A percentile compares a stretch with the other conserved stretches of the same genome.
Conservation (phyloP, 192 early-diverging fungal species). For the Coemansia guatemalensis region DNA sequence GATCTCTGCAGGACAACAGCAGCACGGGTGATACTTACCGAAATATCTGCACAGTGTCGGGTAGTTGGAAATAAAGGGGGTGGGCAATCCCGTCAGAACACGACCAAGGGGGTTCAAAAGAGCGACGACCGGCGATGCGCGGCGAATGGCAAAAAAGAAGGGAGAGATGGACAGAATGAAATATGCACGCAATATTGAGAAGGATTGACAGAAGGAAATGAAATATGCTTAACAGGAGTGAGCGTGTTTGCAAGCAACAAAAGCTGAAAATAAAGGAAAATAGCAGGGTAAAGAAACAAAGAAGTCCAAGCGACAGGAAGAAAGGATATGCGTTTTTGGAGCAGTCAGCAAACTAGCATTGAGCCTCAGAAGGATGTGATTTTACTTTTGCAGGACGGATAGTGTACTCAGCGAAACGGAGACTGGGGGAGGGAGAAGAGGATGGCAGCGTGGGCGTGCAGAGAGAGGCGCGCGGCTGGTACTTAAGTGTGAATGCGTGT, state of each 20-base stretch:
- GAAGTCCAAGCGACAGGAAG: neutral
- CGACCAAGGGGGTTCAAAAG: neutral
- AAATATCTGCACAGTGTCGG: neutral
- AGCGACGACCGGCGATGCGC: neutral
- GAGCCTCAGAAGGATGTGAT: neutral
- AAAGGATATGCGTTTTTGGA: neutral
- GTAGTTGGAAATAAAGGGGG: neutral
- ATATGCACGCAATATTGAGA: conserved; percentile 18
- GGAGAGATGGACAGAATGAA: neutral
- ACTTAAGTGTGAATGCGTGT: conserved; percentile 7
- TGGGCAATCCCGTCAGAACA: neutral
- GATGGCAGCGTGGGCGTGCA: conserved; percentile 9
- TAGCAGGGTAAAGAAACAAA: neutral
- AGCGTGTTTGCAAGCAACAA: neutral
- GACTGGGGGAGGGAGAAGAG: neutral
- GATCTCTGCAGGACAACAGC: neutral
- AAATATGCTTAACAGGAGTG: neutral
- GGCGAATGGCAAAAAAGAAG: neutral
- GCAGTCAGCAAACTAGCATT: neutral
- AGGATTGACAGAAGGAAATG: conserved; percentile 11
- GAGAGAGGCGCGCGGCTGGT: conserved; percentile 8
- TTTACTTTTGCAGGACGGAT: neutral
- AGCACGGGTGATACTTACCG: neutral
- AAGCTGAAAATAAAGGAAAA: neutral
- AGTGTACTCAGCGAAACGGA: neutral